These are phyloP conservation scores for Laguncularia racemosa DNA, from an alignment of 345 rosid genomes.

Conservation along the genomic window DNA sequence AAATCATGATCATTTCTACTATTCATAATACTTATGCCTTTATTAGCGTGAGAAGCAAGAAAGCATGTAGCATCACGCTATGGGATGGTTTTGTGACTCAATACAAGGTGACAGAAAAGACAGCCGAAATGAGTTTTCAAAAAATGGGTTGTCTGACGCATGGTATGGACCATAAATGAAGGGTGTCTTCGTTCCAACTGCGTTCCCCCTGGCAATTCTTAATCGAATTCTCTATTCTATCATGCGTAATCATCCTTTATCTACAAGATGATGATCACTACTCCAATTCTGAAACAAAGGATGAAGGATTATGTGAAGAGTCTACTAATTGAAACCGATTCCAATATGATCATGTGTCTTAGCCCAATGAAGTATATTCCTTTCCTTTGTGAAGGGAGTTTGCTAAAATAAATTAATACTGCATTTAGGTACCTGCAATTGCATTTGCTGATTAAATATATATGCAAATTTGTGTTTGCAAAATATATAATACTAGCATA, in stretches of 20 bases:
- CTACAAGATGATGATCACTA: constrained; percentile 17
- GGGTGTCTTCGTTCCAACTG: constrained; percentile 5
- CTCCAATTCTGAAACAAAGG: neutral
- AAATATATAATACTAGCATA: too few species aligned
- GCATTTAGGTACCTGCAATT: too few species aligned
- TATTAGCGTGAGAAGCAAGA: constrained; percentile 13
- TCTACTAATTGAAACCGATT: constrained; percentile 11
- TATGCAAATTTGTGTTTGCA: too few species aligned
- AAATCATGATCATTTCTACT: neutral
- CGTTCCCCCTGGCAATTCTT: constrained; percentile 11
- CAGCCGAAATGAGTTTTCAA: constrained; percentile 6
- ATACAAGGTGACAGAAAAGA: constrained; percentile 4
- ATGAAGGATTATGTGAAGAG: constrained; percentile 1
- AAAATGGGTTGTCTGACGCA: neutral
- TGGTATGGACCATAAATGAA: constrained; percentile 26
- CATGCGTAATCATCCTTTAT: constrained; percentile 12
- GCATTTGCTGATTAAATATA: too few species aligned
- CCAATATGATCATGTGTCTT: neutral
- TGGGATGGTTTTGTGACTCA: constrained; percentile 11
- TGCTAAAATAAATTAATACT: too few species aligned
- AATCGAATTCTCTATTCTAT: constrained; percentile 11
- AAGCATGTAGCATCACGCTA: constrained; percentile 14
- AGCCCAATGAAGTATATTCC: too few species aligned
- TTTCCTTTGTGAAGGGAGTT: too few species aligned
- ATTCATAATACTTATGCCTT: neutral